Conservation (phyloP, 495 filamentous ascomycete species). For the Letharia columbiana region DNA sequence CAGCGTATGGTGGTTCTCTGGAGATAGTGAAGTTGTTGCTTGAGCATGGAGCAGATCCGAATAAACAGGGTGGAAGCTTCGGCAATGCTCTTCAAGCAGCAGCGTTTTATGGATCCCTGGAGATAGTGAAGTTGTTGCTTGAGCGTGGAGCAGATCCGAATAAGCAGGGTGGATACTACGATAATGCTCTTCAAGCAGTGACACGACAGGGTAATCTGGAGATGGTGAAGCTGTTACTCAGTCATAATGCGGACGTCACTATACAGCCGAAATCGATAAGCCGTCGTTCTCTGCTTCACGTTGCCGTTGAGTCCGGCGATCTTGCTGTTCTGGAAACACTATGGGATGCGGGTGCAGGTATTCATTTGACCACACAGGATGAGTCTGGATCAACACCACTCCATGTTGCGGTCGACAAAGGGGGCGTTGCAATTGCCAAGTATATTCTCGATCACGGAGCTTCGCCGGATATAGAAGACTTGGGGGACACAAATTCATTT, state of each 20-base stretch:
- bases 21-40: no score
- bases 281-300: background rate
- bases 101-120: no score
- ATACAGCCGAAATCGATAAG: background rate
- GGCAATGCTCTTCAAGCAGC: no score
- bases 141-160: constrained; percentile 9
- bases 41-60: no score
- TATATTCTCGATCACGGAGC: background rate
- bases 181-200: constrained; percentile 28
- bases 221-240: constrained; percentile 24
- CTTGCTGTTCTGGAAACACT: constrained; percentile 1
- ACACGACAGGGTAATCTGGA: background rate
- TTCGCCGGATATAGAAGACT: background rate
- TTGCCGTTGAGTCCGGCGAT: background rate
- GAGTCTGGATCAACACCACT: background rate
- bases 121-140: no score
- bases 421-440: background rate
- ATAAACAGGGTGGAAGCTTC: no score
- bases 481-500: background rate
- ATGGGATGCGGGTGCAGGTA: background rate
- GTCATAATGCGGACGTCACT: constrained; percentile 22
- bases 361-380: constrained; percentile 6
- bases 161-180: constrained; percentile 19
- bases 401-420: background rate
- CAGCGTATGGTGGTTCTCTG: no score